Conservation (phyloP, 2,329 filamentous ascomycete genomes). For the Fusarium anguioides region DNA sequence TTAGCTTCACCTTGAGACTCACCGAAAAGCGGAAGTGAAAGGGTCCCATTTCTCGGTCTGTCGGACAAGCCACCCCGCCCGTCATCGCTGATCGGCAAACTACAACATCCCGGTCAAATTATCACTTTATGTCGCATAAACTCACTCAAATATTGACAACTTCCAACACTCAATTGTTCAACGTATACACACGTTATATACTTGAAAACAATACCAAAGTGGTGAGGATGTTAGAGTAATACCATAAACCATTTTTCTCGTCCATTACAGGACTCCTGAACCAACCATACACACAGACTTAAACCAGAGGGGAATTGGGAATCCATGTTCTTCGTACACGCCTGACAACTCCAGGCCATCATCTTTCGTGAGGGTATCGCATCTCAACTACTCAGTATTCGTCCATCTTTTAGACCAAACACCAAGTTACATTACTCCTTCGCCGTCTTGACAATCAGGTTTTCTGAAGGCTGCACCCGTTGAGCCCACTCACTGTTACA, state of each 20-base stretch:
- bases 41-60: slow-evolving; percentile 9
- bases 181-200: slow-evolving; percentile 27
- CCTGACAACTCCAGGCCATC: slow-evolving; percentile 42
- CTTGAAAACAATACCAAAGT: slow-evolving; percentile 37
- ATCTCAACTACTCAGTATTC: slow-evolving; percentile 38
- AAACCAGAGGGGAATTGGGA: slow-evolving; percentile 38
- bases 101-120: slow-evolving; percentile 7
- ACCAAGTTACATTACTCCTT: slow-evolving; percentile 38
- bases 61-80: slow-evolving; percentile 4
- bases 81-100: slow-evolving; percentile 29
- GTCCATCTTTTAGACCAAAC: slow-evolving; percentile 27
- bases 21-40: slow-evolving; percentile 13
- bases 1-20: slow-evolving; percentile 27
- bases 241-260: slow-evolving; percentile 27
- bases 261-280: slow-evolving; percentile 28
- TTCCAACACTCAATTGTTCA: slow-evolving; percentile 42
- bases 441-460: slow-evolving; percentile 68
- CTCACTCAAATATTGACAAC: neutral
- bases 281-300: slow-evolving; percentile 36
- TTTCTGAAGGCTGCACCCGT: slow-evolving; percentile 69
- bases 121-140: neutral
- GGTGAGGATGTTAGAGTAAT: slow-evolving; percentile 37
- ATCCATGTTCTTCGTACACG: slow-evolving; percentile 46
- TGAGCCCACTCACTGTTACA: slow-evolving; percentile 72
- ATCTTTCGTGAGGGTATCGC: slow-evolving; percentile 49